Evolutionary conservation across 768 basidiomycete species (phyloP), one percentile per base, ranked within the genome.

Genomic region (Astraeus odoratus): DNA sequence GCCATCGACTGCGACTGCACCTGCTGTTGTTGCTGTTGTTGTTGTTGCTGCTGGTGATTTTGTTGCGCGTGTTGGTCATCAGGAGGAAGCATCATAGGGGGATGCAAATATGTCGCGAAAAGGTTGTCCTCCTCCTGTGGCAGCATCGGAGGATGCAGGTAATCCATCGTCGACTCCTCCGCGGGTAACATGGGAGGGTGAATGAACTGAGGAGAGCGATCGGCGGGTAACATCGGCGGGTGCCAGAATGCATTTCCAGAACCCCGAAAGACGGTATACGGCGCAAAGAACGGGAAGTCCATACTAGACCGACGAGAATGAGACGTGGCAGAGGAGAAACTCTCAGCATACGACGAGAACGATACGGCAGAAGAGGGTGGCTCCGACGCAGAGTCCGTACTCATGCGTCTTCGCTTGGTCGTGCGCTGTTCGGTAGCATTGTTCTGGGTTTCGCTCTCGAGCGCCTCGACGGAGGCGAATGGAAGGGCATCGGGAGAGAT

Each of bases 381-480:
- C 49, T 75, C 74, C 3, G 73, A 73, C 5, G 65, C 68, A 15
- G 72, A 72, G 45, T 66, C 70, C 0, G 73, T 70, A 68, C 83
- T 86, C 85, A 87, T 81, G 43, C 86, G 68, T 10, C 85, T 71
- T 4, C 84, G 76, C 63, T 89, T 90, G 50, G 63, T 75, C 24
- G 68, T 72, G 26, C 85, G 71, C 47, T 56, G 57, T 20, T 51
- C 54, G 7, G 38, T 50, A 33, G 43, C 54, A n/a, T 12, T 50
- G 51, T 20, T 56, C 39, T n/a, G n/a, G n/a, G 49, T 60, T 40
- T 78, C 76, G 0, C 65, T 64, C 42, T 75, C 77, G 42, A 74
- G 58, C 15, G 58, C 59, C 30, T 82, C 78, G 0, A 70, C 71
- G 22, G 63, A 62, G 12, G 74, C 63, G 53, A 77, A 82, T 0